Evolutionary conservation across 768 basidiomycete species (phyloP), one percentile per base, ranked within the genome.

Genomic region (Lactifluus piperatus): DNA sequence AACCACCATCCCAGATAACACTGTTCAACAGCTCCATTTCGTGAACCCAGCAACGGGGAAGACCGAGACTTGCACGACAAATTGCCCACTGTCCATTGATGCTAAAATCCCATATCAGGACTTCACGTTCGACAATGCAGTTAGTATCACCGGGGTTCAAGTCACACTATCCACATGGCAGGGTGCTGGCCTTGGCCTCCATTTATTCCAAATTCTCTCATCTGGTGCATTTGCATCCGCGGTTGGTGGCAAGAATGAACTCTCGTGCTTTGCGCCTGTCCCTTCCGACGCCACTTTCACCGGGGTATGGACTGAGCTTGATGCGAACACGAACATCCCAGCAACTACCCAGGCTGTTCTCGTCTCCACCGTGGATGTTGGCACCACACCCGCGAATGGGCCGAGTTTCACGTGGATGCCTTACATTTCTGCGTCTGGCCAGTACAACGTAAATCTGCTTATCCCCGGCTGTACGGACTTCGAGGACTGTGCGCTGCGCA

Each of bases 371-470:
- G 80, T 93, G 13, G 65, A 75, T 30, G 86, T 88, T 32, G 85
- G 83, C 16, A 85, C 87, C 0, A 64, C 82, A 1, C 57, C 84
- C 4, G 68, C 80, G 1, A 71, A 79, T 29, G 81, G 81, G n/a
- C 91, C 97, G 14, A 84, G 79, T 36, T 82, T 95, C 69, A 94
- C 89, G 0, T 97, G 91, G 86, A 79, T 82, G 71, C 94, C 94
- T 0, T 93, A 91, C 66, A 86, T 98, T n/a, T 91, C 91, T 0
- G 86, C 90, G 10, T 79, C 88, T 3, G 97, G 94, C 32, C 74
- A 81, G 59, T 99, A 99, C 71, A 81, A 86, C 43, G 77, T 98
- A 63, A 88, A 86, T 71, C 68, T 98, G 43, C 77, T 90, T 45
- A 79, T 95, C 16, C 97, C 97, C 0, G 94, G 94, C 13, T 99